Evolutionary conservation across 1,284 basidiomycete species (phyloP).

Genomic region (Xerocomus amazonicus): DNA sequence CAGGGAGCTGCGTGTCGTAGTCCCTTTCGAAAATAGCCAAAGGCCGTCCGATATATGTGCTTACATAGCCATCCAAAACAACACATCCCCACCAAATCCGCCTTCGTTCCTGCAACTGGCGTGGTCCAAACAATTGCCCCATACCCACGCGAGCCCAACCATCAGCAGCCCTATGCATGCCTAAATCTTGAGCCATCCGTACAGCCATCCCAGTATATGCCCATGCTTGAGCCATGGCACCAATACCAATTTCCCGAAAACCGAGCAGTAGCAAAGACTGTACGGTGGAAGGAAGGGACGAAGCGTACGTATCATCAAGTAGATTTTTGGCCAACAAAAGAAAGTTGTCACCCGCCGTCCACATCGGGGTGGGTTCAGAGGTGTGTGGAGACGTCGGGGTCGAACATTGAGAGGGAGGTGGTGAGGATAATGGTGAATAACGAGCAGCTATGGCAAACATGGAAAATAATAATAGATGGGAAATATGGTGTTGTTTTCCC

Average conservation of each 20-base stretch:
- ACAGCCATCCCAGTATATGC: conserved; percentile 76
- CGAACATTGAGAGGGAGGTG: conserved; percentile 37
- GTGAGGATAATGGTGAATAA: conserved; percentile 44
- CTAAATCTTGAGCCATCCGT: conserved; percentile 83
- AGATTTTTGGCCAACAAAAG: conserved; percentile 66
- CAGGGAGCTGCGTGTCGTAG: conserved; percentile 73
- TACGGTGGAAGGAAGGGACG: conserved; percentile 62
- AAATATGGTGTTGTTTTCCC: conserved; percentile 45
- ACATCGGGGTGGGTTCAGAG: conserved; percentile 63
- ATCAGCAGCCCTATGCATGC: conserved; percentile 80
- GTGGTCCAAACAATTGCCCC: conserved; percentile 55
- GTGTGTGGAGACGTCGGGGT: conserved; percentile 39
- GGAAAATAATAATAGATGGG: conserved; percentile 65
- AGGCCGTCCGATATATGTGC: conserved; percentile 77
- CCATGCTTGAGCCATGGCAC: conserved; percentile 86
- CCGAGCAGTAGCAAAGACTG: conserved; percentile 78
- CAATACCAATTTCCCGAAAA: conserved; percentile 81
- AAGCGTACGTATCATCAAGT: conserved; percentile 64
- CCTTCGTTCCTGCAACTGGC: conserved; percentile 70
- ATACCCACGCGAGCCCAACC: conserved; percentile 59
- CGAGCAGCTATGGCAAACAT: conserved; percentile 79
- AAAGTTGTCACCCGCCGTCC: conserved; percentile 77
- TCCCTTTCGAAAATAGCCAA: conserved; percentile 77
- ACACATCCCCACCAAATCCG: conserved; percentile 82
- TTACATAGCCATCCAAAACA: conserved; percentile 77